Evolutionary conservation across 2,329 filamentous ascomycete species (phyloP).

Genomic region (Colletotrichum liaoningense): DNA sequence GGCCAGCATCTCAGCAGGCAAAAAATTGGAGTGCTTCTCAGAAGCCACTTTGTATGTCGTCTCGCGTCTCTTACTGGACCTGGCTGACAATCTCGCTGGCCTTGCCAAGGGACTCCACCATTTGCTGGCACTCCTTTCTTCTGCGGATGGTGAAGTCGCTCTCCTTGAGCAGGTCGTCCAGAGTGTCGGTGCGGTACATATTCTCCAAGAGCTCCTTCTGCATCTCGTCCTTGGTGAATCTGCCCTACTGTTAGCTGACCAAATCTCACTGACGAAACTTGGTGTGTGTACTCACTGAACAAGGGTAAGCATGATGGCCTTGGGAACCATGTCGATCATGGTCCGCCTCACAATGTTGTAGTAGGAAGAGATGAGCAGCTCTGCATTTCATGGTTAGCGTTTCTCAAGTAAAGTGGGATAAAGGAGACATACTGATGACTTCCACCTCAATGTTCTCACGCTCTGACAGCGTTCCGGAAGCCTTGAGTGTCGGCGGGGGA

Average conservation of each 20-base stretch:
- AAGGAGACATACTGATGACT: slow-evolving; percentile 84
- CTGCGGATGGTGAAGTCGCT: slow-evolving; percentile 95
- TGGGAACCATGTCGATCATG: slow-evolving; percentile 99
- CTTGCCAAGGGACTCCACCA: slow-evolving; percentile 92
- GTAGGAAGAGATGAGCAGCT: slow-evolving; percentile 95
- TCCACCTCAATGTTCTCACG: slow-evolving; percentile 96
- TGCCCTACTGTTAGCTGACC: slow-evolving; percentile 9
- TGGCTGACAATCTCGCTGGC: slow-evolving; percentile 96
- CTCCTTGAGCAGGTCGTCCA: slow-evolving; percentile 96
- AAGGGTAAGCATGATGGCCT: slow-evolving; percentile 97
- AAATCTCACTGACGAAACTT: neutral
- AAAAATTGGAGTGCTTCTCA: slow-evolving; percentile 23
- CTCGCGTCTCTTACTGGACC: slow-evolving; percentile 63
- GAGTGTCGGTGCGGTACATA: slow-evolving; percentile 92
- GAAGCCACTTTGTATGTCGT: slow-evolving; percentile 14
- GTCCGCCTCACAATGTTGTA: slow-evolving; percentile 98
- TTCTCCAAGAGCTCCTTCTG: slow-evolving; percentile 96
- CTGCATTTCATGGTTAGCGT: slow-evolving; percentile 54
- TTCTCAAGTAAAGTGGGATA: too few species aligned
- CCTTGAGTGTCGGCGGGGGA: slow-evolving; percentile 91
- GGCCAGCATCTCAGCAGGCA: slow-evolving; percentile 20
- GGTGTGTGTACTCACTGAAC: slow-evolving; percentile 78
- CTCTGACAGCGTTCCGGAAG: slow-evolving; percentile 91
- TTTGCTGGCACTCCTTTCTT: slow-evolving; percentile 98
- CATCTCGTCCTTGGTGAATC: slow-evolving; percentile 94